A percentile compares a stretch with the other conserved stretches of the same genome.
Conservation (phyloP, 495 filamentous ascomycete species). For the Aspergillus biplanus region DNA sequence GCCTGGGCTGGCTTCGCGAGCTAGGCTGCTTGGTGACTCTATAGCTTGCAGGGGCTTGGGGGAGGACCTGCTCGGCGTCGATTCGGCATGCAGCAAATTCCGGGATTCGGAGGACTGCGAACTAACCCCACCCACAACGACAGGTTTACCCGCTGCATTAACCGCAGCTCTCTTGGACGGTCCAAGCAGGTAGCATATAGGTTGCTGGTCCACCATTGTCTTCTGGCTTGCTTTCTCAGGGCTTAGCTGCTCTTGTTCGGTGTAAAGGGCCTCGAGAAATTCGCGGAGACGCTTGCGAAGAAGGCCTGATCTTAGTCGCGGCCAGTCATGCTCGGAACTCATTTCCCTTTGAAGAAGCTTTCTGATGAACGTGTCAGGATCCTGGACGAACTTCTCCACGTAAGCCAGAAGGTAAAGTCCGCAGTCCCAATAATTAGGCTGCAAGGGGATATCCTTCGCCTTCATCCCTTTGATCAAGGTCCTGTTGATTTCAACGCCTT, state of each 20-base stretch:
- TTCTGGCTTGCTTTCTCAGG: constrained; percentile 17
- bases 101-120: not conserved
- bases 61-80: not conserved
- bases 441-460: constrained; percentile 71
- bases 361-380: constrained; percentile 67
- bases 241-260: constrained; percentile 46
- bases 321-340: constrained; percentile 55
- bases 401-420: constrained; percentile 86
- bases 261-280: constrained; percentile 53
- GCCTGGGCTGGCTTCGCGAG: not conserved
- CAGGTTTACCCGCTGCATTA: not conserved
- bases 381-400: constrained; percentile 72
- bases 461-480: constrained; percentile 64
- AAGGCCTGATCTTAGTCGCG: constrained; percentile 51
- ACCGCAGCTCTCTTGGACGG: not conserved
- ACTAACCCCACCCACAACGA: not conserved
- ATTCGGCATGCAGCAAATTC: not conserved
- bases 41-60: not conserved
- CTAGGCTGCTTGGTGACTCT: not conserved
- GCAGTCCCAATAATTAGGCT: constrained; percentile 87
- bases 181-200: constrained; percentile 43
- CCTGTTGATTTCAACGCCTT: constrained; percentile 57
- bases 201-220: constrained; percentile 37
- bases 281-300: constrained; percentile 58
- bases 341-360: constrained; percentile 55